These are phyloP conservation scores for Mortierella sp. DNA, from an alignment of 371 early-diverging fungal species.

Conservation along the genomic window DNA sequence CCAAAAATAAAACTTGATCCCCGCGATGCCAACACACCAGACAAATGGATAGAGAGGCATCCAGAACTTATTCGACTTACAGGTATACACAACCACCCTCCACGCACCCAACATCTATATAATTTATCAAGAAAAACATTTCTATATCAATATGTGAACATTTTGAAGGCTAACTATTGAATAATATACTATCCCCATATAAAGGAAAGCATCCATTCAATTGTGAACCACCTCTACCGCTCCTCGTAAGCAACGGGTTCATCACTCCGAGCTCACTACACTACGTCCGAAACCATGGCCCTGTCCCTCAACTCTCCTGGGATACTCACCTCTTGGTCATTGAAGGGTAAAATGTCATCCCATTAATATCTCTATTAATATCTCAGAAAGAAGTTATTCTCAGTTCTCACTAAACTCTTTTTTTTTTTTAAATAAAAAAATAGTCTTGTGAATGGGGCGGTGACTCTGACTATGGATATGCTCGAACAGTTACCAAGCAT, in stretches of 20 bases:
- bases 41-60: constrained; percentile 62
- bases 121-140: not conserved
- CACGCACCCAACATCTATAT: not conserved
- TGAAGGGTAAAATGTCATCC: constrained; percentile 26
- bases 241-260: constrained; percentile 63
- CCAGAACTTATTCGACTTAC: constrained; percentile 62
- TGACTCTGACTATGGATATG: constrained; percentile 69
- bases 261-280: constrained; percentile 71
- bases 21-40: constrained; percentile 63
- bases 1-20: constrained; percentile 35
- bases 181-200: not conserved
- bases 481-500: constrained; percentile 63
- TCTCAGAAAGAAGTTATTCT: not conserved
- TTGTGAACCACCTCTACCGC: constrained; percentile 67
- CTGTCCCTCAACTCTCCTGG: constrained; percentile 78
- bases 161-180: constrained; percentile 4
- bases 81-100: constrained; percentile 32
- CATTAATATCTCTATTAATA: not conserved
- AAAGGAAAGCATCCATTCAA: constrained; percentile 70
- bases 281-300: constrained; percentile 86
- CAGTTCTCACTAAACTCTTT: not conserved
- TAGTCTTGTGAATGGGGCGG: constrained; percentile 64
- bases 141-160: not conserved
- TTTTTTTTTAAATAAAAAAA: constrained; percentile 7
- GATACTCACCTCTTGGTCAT: constrained; percentile 58